Base-by-base conservation (phyloP, 164 flowering plant genomes). In the Chimonanthus praecox region DNA sequence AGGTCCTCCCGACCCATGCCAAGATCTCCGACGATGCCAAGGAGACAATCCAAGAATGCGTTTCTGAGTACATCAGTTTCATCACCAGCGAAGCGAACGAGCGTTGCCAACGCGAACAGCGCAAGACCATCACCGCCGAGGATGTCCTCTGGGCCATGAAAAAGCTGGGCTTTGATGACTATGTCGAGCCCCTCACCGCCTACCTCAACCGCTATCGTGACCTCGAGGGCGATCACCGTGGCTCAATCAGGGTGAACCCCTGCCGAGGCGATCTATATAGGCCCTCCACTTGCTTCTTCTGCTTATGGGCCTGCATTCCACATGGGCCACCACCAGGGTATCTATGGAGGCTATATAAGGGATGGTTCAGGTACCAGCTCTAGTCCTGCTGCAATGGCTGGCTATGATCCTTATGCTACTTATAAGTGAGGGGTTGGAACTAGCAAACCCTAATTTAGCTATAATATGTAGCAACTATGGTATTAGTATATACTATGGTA, bases 111-210 rank as follows among this genome's bases (percentile, higher is more conserved):
- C 81, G 86, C 4, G 94, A 92, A 87, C 94, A 90, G 84, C 85
- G 97, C 68, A 90, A 92, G 88, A 90, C 94, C 51, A 84, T 92
- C 74, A 92, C 94, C 0, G 94, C 94, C 0, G 97, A 92, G 77
- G 97, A 92, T 50, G 89, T 92, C 47, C 84, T 92, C 0, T 88
- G 88, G 87, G 97, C 94, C 21, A 90, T 92, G 94, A 84, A 84
- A 86, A 90, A 88, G 84, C 86, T 92, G 0, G 93, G 94, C 13
- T 90, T 90, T 68, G 94, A 92, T 47, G 91, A 90, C 85, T 90
- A 90, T 83, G 80, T 88, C 9, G 88, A 88, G 74, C 92, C 97
- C 0, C 82, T 90, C 63, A 86, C 88, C 6, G 2, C 87, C 58
- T 92, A 81, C 81, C 76, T 82, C 10, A 76, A 72, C 2, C 79